These are phyloP conservation scores for Sonneratia alba DNA, from an alignment of 345 rosid genomes.

Conservation along the genomic window DNA sequence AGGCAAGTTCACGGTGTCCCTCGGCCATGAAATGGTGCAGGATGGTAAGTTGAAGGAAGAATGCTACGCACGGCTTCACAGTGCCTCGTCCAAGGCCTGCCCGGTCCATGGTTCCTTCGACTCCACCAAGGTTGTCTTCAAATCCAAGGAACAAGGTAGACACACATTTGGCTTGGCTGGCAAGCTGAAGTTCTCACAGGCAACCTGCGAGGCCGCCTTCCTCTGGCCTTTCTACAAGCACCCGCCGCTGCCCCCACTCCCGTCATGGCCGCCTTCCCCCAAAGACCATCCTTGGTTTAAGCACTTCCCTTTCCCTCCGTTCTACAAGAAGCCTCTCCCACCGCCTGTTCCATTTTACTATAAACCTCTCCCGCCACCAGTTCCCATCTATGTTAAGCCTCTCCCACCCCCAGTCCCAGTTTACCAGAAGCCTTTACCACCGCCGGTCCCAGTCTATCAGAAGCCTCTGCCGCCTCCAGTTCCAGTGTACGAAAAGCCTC, in stretches of 20 bases:
- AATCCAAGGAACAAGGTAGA: conserved; percentile 30
- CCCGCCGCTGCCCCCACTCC: conserved; percentile 15
- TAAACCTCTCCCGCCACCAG: conserved; percentile 13
- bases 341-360: not conserved
- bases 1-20: conserved; percentile 54
- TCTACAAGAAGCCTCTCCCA: conserved; percentile 13
- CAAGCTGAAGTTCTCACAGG: conserved; percentile 50
- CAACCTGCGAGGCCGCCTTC: conserved; percentile 47
- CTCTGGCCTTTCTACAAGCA: conserved; percentile 38
- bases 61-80: conserved; percentile 83
- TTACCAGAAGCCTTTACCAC: conserved; percentile 3
- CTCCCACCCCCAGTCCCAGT: conserved; percentile 11
- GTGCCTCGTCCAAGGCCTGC: conserved; percentile 49
- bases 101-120: conserved; percentile 46
- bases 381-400: conserved; percentile 11
- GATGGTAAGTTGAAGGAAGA: conserved; percentile 53
- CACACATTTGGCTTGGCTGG: conserved; percentile 45
- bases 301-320: conserved; percentile 13
- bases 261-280: conserved; percentile 17
- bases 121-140: conserved; percentile 43
- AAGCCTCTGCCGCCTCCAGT: conserved; percentile 5
- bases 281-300: conserved; percentile 17
- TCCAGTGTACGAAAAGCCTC: not conserved
- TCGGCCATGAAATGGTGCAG: conserved; percentile 39
- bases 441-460: conserved; percentile 4